A percentile compares a stretch with the other conserved stretches of the same genome.
Evolutionary conservation across 208 protist genomes (phyloP).

Genomic region (Wallacemonas sp.): DNA sequence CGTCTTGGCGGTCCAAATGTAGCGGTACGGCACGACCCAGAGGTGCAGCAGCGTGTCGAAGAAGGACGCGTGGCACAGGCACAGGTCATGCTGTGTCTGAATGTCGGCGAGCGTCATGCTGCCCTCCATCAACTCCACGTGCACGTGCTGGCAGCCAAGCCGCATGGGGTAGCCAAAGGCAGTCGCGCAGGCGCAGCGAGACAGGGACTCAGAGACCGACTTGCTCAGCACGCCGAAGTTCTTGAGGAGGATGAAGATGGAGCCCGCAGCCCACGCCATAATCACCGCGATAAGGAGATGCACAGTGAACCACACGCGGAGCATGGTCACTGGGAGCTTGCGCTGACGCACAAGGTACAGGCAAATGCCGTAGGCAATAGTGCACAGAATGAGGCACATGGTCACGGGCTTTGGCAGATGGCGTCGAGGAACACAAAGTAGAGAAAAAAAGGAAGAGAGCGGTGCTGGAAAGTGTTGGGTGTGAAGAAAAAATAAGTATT

Average conservation of each 20-base stretch:
- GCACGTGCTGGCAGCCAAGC: conserved; percentile 61
- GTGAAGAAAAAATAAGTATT: too few species aligned
- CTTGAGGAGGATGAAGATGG: conserved; percentile 26
- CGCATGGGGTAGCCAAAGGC: conserved; percentile 54
- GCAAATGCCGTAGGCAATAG: conserved; percentile 45
- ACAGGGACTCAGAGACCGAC: conserved; percentile 33
- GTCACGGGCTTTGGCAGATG: neutral
- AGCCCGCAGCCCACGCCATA: conserved; percentile 29
- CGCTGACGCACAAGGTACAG: conserved; percentile 50
- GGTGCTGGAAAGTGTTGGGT: neutral
- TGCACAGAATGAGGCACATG: conserved; percentile 7
- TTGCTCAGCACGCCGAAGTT: conserved; percentile 28
- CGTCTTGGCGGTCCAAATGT: conserved; percentile 61
- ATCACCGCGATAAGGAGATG: conserved; percentile 50
- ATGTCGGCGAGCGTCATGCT: conserved; percentile 60
- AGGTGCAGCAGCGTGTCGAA: conserved; percentile 83
- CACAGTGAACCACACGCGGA: conserved; percentile 63
- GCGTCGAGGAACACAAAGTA: neutral
- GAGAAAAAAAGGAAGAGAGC: neutral
- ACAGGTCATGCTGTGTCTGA: conserved; percentile 53
- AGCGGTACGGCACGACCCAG: conserved; percentile 48
- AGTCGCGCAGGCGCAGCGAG: conserved; percentile 37
- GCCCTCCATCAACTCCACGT: conserved; percentile 54
- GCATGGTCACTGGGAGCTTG: conserved; percentile 46
- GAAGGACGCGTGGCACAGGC: conserved; percentile 86